Evolutionary conservation across 2,329 filamentous ascomycete genomes (phyloP).

Genomic region (Nothophaeocryptopus gaeumannii): DNA sequence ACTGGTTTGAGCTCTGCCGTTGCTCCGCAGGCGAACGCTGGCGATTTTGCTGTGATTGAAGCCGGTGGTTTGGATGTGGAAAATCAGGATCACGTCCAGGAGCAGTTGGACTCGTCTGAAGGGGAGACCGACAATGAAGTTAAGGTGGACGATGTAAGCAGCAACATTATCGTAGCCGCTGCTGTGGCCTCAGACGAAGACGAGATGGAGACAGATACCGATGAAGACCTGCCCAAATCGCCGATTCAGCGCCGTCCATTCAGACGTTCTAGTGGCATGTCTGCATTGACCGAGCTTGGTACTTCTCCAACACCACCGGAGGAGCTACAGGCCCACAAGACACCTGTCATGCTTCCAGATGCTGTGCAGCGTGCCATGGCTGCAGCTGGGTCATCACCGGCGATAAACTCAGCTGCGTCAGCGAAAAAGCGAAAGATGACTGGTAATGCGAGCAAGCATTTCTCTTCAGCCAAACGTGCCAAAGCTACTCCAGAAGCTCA

Average conservation of each 20-base stretch:
- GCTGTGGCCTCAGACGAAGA: no score
- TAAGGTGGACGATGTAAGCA: not conserved
- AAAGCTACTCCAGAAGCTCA: no score
- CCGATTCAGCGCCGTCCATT: no score
- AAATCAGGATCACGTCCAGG: no score
- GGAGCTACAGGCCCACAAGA: not conserved
- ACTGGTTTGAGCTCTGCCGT: no score
- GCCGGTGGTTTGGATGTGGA: no score
- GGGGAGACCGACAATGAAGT: conserved; percentile 1
- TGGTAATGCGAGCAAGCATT: conserved; percentile 34
- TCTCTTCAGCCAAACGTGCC: conserved; percentile 15
- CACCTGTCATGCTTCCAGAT: not conserved
- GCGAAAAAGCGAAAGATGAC: conserved; percentile 33
- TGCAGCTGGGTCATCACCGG: conserved; percentile 1
- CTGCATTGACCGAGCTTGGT: not conserved
- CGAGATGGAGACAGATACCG: no score
- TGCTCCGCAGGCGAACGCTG: no score
- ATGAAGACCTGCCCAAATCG: no score
- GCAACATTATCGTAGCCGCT: not conserved
- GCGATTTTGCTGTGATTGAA: no score
- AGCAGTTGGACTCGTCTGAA: not conserved
- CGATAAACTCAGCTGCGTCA: not conserved
- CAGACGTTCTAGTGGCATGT: not conserved
- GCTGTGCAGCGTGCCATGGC: conserved; percentile 10
- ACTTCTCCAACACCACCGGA: not conserved